Conservation (phyloP, 371 early-diverging fungal genomes). For the Apophysomyces ossiformis region DNA sequence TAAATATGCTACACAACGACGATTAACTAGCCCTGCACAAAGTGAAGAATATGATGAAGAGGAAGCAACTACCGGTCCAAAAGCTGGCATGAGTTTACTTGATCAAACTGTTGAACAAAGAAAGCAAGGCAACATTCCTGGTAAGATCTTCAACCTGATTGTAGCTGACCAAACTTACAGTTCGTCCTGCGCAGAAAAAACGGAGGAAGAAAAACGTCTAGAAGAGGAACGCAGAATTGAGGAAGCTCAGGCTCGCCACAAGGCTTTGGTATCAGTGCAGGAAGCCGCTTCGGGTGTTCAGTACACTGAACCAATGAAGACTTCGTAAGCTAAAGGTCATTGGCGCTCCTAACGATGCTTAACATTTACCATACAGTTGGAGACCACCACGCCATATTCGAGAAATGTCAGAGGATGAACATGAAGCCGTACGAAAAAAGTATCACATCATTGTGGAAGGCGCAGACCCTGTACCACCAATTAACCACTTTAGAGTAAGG, state of each 20-base stretch:
- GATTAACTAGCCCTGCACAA: slow-evolving; percentile 30
- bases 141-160: slow-evolving; percentile 28
- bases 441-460: slow-evolving; percentile 80
- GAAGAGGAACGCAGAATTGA: slow-evolving; percentile 87
- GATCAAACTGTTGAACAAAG: slow-evolving; percentile 85
- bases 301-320: slow-evolving; percentile 86
- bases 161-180: neutral
- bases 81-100: slow-evolving; percentile 73
- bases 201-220: slow-evolving; percentile 79
- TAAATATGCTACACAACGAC: slow-evolving; percentile 52
- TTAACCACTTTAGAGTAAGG: slow-evolving; percentile 64
- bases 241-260: slow-evolving; percentile 80
- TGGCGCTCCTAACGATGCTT: neutral
- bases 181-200: slow-evolving; percentile 58
- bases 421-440: slow-evolving; percentile 63
- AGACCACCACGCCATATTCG: slow-evolving; percentile 77
- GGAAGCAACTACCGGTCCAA: slow-evolving; percentile 60
- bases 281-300: slow-evolving; percentile 88
- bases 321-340: slow-evolving; percentile 51
- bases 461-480: slow-evolving; percentile 75
- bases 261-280: slow-evolving; percentile 81
- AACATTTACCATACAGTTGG: slow-evolving; percentile 58
- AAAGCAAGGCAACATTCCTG: slow-evolving; percentile 58
- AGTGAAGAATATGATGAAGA: slow-evolving; percentile 48
- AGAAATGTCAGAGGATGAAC: slow-evolving; percentile 54